A percentile compares a stretch with the other conserved stretches of the same genome.
Evolutionary conservation across 2,329 filamentous ascomycete genomes (phyloP).

Genomic region (Colletotrichum gloeosporioides): DNA sequence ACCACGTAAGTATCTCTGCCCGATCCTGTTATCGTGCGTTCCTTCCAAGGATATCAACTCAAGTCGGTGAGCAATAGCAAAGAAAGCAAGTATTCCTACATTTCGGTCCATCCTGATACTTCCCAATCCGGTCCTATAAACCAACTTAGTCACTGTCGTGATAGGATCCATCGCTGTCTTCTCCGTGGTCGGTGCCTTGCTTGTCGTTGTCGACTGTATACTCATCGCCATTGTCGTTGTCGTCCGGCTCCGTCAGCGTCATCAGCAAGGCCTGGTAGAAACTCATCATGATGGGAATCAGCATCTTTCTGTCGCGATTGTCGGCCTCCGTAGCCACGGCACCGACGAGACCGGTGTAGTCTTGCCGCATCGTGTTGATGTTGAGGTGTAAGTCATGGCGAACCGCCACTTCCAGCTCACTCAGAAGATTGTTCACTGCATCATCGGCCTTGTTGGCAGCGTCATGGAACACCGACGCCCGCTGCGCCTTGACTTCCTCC

Average conservation of each 20-base stretch:
- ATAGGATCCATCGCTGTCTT: neutral
- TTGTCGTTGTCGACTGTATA: no score
- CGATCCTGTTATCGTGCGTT: neutral
- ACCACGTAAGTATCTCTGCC: neutral
- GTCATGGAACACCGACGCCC: conserved; percentile 24
- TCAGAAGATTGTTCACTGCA: neutral
- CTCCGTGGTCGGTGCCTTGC: no score
- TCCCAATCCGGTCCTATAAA: neutral
- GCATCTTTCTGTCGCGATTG: neutral
- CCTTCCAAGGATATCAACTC: neutral
- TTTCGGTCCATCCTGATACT: neutral
- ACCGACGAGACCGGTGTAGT: conserved; percentile 23
- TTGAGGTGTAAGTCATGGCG: no score
- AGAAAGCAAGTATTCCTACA: neutral
- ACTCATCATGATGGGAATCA: neutral
- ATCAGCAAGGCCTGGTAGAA: neutral
- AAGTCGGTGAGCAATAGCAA: neutral
- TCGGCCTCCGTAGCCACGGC: neutral
- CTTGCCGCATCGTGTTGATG: neutral
- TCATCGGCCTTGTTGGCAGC: conserved; percentile 7
- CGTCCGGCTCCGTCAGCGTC: neutral
- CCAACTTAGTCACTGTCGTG: neutral
- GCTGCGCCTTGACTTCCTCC: conserved; percentile 13
- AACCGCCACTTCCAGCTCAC: no score
- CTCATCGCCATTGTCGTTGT: neutral